Evolutionary conservation across 371 early-diverging fungal genomes (phyloP), one percentile per base, ranked within the genome.

Genomic region (Mucor ambiguus): DNA sequence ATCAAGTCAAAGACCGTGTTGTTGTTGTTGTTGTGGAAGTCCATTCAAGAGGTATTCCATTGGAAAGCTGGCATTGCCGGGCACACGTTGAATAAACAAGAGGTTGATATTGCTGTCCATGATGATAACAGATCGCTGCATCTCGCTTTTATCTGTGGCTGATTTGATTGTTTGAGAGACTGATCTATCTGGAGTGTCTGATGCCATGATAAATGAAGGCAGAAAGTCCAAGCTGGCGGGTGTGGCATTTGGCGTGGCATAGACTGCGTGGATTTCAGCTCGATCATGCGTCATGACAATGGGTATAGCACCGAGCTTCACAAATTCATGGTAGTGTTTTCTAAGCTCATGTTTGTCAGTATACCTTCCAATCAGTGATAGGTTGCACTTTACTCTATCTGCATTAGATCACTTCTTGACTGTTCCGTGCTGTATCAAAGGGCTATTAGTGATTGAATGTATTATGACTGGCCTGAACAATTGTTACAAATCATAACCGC

Each of bases 401-500:
- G 68, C 5, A 4, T n/a, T 9, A 68, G 35, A 46, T 72, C 72
- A 3, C n/a, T 29, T 61, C 54, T 68, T n/a, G 68, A 56, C 29
- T 71, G 64, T 10, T 44, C 16, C 11, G 72, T 57, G 28, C 72
- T 71, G 58, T 52, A 41, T 18, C 35, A n/a, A 26, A 58, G 12
- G 41, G 18, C 8, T 8, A 24, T 49, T 6, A 20, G 20, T 49
- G 49, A 49, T 49, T 6, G 20, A 24, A 11, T 29, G 29, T 18
- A 18, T 2, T 26, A 26, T 7, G 14, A 0, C 16, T 16, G 29
- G 6, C 28, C 22, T 20, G 12, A 24, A 16, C 16, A 35, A 9
- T 2, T 4, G 56, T 52, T 76, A 76, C 76, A 76, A 76, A 54
- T 73, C 73, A 33, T 67, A 68, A 5, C 58, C 60, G 22, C 70